A percentile compares a stretch with the other conserved stretches of the same genome.
These are phyloP conservation scores for Magnolia officinalis DNA, from an alignment of 164 flowering plant species.

Conservation along the genomic window DNA sequence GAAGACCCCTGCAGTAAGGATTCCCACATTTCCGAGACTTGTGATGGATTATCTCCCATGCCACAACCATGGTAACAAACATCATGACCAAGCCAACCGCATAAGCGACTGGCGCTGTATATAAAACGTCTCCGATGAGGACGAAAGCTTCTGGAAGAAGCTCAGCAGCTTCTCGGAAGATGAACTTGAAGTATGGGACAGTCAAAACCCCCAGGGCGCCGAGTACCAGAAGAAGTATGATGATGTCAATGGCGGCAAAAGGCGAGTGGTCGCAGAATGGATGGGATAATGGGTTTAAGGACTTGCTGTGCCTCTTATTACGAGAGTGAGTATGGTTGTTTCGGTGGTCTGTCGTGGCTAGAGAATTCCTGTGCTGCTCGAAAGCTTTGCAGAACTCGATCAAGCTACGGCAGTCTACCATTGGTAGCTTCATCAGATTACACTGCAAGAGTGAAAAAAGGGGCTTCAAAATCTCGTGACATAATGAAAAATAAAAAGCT, in stretches of 20 bases:
- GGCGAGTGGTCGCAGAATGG: constrained; percentile 41
- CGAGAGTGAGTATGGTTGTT: constrained; percentile 19
- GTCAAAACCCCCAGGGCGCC: constrained; percentile 36
- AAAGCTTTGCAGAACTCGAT: constrained; percentile 54
- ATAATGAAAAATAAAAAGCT: not conserved
- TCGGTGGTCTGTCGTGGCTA: constrained; percentile 14
- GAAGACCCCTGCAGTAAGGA: constrained; percentile 51
- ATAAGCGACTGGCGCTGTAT: constrained; percentile 34
- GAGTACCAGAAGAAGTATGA: constrained; percentile 35
- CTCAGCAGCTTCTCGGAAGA: constrained; percentile 29
- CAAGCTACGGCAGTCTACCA: constrained; percentile 58
- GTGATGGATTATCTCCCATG: constrained; percentile 37
- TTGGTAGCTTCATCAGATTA: constrained; percentile 24
- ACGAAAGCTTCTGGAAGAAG: constrained; percentile 26
- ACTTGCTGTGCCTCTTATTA: constrained; percentile 21
- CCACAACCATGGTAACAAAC: constrained; percentile 21
- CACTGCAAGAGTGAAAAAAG: not conserved
- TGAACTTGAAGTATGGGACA: constrained; percentile 37
- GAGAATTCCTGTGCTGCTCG: constrained; percentile 35
- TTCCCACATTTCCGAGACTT: constrained; percentile 47
- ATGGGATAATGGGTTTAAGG: constrained; percentile 29
- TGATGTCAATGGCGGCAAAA: constrained; percentile 37
- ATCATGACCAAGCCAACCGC: constrained; percentile 24
- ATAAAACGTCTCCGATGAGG: constrained; percentile 26
- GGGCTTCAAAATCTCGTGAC: not conserved